These are phyloP conservation scores for Monosporascus ibericus DNA, from an alignment of 2,329 filamentous ascomycete species.

Conservation along the genomic window DNA sequence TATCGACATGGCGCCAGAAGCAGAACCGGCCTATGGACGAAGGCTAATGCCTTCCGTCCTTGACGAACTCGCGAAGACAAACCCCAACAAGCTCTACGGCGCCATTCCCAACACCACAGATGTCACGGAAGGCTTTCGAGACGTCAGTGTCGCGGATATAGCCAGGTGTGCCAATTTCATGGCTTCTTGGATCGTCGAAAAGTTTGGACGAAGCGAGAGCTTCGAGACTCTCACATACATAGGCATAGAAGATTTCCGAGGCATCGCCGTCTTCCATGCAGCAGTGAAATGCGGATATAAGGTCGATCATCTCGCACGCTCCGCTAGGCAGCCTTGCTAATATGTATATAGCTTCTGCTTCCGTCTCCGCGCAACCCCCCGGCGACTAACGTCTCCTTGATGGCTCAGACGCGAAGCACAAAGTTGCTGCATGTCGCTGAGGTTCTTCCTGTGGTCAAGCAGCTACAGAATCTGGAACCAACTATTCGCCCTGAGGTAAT, in stretches of 20 bases:
- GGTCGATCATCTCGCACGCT: conserved; percentile 2
- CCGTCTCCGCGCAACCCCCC: conserved; percentile 17
- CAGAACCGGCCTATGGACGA: conserved; percentile 8
- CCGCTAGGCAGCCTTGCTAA: not conserved
- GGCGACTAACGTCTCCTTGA: conserved; percentile 10
- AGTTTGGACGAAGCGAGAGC: conserved; percentile 11
- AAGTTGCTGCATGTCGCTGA: conserved; percentile 14
- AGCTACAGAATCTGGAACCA: not conserved
- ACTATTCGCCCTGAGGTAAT: not conserved
- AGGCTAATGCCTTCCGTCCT: conserved; percentile 13
- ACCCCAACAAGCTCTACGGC: conserved; percentile 13
- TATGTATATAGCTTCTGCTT: conserved; percentile 11
- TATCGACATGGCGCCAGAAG: conserved; percentile 5
- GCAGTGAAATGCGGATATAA: conserved; percentile 32
- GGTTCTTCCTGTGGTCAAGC: conserved; percentile 7
- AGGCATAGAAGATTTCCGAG: conserved; percentile 24
- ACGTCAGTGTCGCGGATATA: conserved; percentile 15
- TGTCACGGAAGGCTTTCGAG: conserved; percentile 13
- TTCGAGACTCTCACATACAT: conserved; percentile 25
- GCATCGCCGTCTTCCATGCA: conserved; percentile 26
- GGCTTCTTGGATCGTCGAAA: conserved; percentile 20
- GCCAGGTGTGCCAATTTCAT: conserved; percentile 20
- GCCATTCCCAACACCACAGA: conserved; percentile 13
- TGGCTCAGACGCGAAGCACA: conserved; percentile 9
- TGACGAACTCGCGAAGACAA: conserved; percentile 7